These are phyloP conservation scores for Sclerotinia spermophila DNA, from an alignment of 2,329 filamentous ascomycete genomes.

Conservation along the genomic window DNA sequence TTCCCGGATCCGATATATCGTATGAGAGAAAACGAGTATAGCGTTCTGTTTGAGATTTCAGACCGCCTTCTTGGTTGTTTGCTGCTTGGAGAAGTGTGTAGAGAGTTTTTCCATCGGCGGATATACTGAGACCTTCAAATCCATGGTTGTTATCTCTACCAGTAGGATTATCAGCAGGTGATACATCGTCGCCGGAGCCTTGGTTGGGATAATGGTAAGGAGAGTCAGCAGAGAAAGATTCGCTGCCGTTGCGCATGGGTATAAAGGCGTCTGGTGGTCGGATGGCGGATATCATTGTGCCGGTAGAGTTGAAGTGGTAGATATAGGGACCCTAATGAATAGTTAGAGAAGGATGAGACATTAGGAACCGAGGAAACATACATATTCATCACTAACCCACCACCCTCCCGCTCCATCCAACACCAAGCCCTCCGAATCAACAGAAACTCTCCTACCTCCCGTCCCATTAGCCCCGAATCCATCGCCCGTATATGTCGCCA, in stretches of 20 bases:
- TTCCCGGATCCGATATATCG: slow-evolving; percentile 47
- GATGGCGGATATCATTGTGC: slow-evolving; percentile 60
- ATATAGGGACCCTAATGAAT: slow-evolving; percentile 54
- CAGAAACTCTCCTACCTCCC: slow-evolving; percentile 55
- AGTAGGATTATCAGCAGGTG: slow-evolving; percentile 54
- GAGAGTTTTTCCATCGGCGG: slow-evolving; percentile 58
- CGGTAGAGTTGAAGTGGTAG: slow-evolving; percentile 58
- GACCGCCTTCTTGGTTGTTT: slow-evolving; percentile 58
- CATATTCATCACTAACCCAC: slow-evolving; percentile 63
- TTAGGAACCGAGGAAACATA: background rate
- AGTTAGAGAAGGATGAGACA: background rate
- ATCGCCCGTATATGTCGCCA: slow-evolving; percentile 61
- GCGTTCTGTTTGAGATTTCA: slow-evolving; percentile 50
- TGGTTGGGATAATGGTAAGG: slow-evolving; percentile 54
- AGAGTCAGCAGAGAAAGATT: slow-evolving; percentile 61
- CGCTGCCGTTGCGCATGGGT: slow-evolving; percentile 57
- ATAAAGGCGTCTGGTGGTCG: slow-evolving; percentile 62
- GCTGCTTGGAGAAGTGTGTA: slow-evolving; percentile 66
- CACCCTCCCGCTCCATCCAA: slow-evolving; percentile 58
- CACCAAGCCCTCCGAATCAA: slow-evolving; percentile 66
- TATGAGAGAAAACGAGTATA: slow-evolving; percentile 63
- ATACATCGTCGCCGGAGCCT: slow-evolving; percentile 42
- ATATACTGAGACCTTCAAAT: slow-evolving; percentile 66
- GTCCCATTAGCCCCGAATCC: slow-evolving; percentile 61
- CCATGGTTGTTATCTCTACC: slow-evolving; percentile 72